Base-by-base conservation (phyloP, 2,329 filamentous ascomycete genomes). In the Aspergillus tanneri region DNA sequence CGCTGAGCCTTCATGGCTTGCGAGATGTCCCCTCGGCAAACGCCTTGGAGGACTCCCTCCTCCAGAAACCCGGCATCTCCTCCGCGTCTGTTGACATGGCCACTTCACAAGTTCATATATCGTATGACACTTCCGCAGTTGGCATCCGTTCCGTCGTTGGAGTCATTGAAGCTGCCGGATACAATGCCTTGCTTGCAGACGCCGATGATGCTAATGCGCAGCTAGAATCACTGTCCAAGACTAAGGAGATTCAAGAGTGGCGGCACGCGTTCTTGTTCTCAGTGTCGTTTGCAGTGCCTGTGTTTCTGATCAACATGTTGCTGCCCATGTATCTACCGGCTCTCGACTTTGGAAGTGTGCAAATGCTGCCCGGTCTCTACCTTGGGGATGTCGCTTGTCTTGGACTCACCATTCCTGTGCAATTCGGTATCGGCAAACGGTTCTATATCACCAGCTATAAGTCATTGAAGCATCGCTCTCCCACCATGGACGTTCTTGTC, bases 401-500 rank as follows among this genome's bases (percentile, higher is more conserved):
- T 43, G 63, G 79, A 47, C 81, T 99, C 41, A 97, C 93, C 9
- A 83, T 96, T 59, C 93, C 93, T 24, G 86, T 99, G 7, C 93
- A 99, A 68, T 99, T 99, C 62, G 93, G 93, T 57, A 89, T 99
- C 62, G 93, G 93, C 55, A 90, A 85, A 71, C 87, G 93, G 11
- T 99, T 97, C 68, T 99, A 99, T 67, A 69, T 86, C 49, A 93
- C 90, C 21, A 91, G 92, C n/a, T 97, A 82, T 73, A 96, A 95
- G 67, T 96, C 90, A 1, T 68, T 99, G 59, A 90, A 87, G 70
- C 93, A 99, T 67, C 82, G 84, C 16, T 88, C 91, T 4, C 92
- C 93, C 0, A 99, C 93, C 1, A 99, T 99, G 93, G 93, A 99
- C 66, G 93, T 97, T 1, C 79, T 99, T 18, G 88, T 99, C 44